Base-by-base conservation (phyloP, 2,329 filamentous ascomycete species). In the Exserohilum rostratum region DNA sequence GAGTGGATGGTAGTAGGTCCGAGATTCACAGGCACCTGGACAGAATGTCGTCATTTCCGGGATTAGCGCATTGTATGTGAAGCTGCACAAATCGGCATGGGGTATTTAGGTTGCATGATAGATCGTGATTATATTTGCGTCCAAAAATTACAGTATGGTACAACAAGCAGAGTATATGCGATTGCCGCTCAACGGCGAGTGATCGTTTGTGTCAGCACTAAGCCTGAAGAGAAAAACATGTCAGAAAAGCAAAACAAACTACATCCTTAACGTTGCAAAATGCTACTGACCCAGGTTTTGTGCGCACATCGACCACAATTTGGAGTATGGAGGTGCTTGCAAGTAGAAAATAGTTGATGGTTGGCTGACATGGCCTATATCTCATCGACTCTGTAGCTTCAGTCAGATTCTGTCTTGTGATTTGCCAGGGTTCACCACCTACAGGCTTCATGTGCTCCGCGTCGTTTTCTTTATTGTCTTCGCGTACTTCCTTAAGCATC, bases 381-480 rank as follows among this genome's bases (percentile, higher is more conserved):
- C 29, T 54, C 50, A 53, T 50, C 54, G 45, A 46, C 40, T 47
- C 53, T 55, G 22, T 7, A 20, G 48, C 17, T 27, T 38, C 31
- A 17, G 15, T 55, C 34, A 55, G 53, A 15, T 38, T 27, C 37
- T 11, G n/a, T 15, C 12, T 17, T 27, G 30, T 17, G 7, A 11
- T 12, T 10, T 22, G 11, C 12, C 5, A 9, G n/a, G 35, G 9
- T 17, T n/a, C 18, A 9, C n/a, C 33, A 11, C 68, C 55, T 6
- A 74, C 72, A 5, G 71, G 68, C 55, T 66, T 68, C 79, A 90
- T 80, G 67, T 90, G 85, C 61, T 89, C 81, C 10, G 86, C 80
- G 72, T 98, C 93, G 59, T 91, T 95, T 64, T 98, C 95, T 68
- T 87, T 90, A 67, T 91, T 93, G 70, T 93, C 90, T 64, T 95